Percentiles rank a stretch among this genome's conserved stretches.
These are phyloP conservation scores for Mycosarcoma maydis DNA, from an alignment of 1,284 basidiomycete species.

Conservation along the genomic window DNA sequence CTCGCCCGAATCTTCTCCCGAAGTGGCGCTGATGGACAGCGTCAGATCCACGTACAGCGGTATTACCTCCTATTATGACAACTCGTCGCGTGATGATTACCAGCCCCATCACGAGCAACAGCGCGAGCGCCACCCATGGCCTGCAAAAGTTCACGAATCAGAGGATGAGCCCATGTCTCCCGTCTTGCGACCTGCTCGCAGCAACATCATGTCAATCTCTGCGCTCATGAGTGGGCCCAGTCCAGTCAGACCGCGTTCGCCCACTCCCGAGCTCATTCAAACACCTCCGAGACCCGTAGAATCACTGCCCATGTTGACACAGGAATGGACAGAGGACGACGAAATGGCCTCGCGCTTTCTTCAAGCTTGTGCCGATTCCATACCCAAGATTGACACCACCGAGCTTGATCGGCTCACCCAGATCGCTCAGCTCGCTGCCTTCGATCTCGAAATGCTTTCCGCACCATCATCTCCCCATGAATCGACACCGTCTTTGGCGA, in stretches of 20 bases:
- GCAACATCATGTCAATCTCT: constrained; percentile 51
- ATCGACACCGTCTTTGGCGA: constrained; percentile 9
- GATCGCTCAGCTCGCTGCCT: constrained; percentile 38
- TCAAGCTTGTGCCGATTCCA: constrained; percentile 15
- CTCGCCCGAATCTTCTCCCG: constrained; percentile 44
- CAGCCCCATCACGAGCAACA: background rate
- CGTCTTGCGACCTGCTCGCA: constrained; percentile 23
- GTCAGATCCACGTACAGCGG: constrained; percentile 6
- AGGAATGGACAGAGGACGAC: constrained; percentile 40
- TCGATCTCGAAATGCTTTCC: constrained; percentile 25
- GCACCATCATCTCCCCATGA: constrained; percentile 1
- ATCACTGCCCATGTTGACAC: constrained; percentile 8
- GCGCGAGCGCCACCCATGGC: constrained; percentile 4
- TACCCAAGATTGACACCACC: constrained; percentile 35
- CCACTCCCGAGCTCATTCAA: constrained; percentile 18
- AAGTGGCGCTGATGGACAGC: constrained; percentile 33
- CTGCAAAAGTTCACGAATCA: constrained; percentile 7
- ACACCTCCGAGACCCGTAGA: constrained; percentile 6
- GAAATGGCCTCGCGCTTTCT: constrained; percentile 38
- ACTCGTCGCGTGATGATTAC: constrained; percentile 2
- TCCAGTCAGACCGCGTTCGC: constrained; percentile 10
- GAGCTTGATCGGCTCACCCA: constrained; percentile 39
- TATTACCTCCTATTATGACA: background rate
- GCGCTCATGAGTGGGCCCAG: constrained; percentile 41
- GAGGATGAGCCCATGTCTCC: constrained; percentile 35